Conservation (phyloP, 1,139 yeast species). For the Geotrichum histeridarum region DNA sequence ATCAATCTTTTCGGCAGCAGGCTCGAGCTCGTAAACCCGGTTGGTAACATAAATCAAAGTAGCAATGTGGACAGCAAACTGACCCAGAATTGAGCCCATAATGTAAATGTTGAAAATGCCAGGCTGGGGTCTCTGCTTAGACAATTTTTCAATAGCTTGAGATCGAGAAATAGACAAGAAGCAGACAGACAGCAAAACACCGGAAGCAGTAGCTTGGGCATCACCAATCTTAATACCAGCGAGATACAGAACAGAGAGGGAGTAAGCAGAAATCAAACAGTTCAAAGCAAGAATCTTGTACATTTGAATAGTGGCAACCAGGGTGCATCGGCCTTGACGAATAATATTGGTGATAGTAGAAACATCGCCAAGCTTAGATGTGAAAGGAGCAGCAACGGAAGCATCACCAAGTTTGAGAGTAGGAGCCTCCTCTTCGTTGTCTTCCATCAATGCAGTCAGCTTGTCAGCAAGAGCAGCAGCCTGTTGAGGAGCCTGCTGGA, state of each 20-base stretch:
- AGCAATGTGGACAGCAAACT: conserved; percentile 85
- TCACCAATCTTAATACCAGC: conserved; percentile 99
- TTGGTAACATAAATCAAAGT: conserved; percentile 77
- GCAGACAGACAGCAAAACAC: conserved; percentile 85
- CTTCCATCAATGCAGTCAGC: conserved; percentile 63
- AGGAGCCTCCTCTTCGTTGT: conserved; percentile 82
- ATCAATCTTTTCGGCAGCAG: conserved; percentile 83
- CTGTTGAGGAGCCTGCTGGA: conserved; percentile 38
- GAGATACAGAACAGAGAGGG: conserved; percentile 84
- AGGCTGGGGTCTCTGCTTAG: conserved; percentile 95
- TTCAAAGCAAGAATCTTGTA: conserved; percentile 94
- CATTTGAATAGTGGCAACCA: conserved; percentile 97
- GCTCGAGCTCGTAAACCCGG: conserved; percentile 82
- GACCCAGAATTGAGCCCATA: conserved; percentile 96
- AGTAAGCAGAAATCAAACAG: conserved; percentile 94
- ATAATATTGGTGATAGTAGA: conserved; percentile 88
- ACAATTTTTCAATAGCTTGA: conserved; percentile 78
- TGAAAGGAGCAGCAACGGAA: conserved; percentile 98
- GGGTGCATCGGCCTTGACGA: conserved; percentile 98
- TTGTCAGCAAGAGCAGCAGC: conserved; percentile 67
- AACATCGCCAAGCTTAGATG: conserved; percentile 89
- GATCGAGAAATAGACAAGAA: conserved; percentile 94
- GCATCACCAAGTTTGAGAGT: conserved; percentile 95
- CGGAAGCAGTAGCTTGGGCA: conserved; percentile 92
- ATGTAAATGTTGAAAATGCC: conserved; percentile 92